Conservation (phyloP, 179 eudicot species). For the Drosera spatulata region DNA sequence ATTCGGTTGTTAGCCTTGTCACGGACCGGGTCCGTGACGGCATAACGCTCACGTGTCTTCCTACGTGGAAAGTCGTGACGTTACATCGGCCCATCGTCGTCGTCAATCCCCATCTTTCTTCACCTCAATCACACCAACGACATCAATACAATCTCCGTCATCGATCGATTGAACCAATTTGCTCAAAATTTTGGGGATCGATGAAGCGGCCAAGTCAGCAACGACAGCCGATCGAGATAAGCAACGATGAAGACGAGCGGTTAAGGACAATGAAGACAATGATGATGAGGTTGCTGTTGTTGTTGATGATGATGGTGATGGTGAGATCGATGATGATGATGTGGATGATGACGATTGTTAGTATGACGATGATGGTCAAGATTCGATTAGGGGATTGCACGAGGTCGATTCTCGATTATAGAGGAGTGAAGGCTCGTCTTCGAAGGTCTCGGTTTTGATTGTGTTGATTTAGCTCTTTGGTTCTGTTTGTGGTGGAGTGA, state of each 20-base stretch:
- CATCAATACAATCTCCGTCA: too few relatives aligned
- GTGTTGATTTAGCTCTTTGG: not conserved
- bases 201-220: slow-evolving; percentile 6
- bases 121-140: too few relatives aligned
- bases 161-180: too few relatives aligned
- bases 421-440: slow-evolving; percentile 10
- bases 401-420: slow-evolving; percentile 6
- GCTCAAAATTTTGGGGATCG: not conserved
- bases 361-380: slow-evolving; percentile 17
- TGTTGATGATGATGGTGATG: too few relatives aligned
- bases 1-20: too few relatives aligned
- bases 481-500: not conserved
- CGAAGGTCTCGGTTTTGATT: slow-evolving; percentile 13
- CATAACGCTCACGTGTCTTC: too few relatives aligned
- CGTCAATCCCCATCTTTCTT: too few relatives aligned
- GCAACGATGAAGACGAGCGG: not conserved
- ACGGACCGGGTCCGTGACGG: too few relatives aligned
- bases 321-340: slow-evolving; percentile 4
- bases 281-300: too few relatives aligned
- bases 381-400: slow-evolving; percentile 11
- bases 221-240: too few relatives aligned
- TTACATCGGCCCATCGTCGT: too few relatives aligned
- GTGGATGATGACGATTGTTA: slow-evolving; percentile 19
- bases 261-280: not conserved
- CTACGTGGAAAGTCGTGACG: too few relatives aligned